These are phyloP conservation scores for Licmophora abbreviata DNA, from an alignment of 108 stramenopile species.

Conservation along the genomic window DNA sequence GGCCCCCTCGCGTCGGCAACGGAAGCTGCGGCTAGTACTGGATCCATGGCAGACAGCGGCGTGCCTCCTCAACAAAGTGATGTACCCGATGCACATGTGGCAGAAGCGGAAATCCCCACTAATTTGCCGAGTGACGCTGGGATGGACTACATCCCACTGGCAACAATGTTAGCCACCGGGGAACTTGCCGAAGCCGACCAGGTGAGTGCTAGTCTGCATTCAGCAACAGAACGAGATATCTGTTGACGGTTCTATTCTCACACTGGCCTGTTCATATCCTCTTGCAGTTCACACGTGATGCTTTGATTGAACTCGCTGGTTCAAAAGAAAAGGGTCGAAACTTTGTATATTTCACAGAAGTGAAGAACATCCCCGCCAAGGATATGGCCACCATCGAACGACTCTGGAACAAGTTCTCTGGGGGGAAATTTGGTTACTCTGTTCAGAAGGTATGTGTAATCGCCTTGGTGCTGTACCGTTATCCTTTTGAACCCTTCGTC, in stretches of 20 bases:
- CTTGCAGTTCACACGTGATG: slow-evolving; percentile 88
- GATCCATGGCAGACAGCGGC: slow-evolving; percentile 54
- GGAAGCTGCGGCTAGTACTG: slow-evolving; percentile 12
- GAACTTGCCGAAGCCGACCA: slow-evolving; percentile 86
- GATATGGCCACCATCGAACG: slow-evolving; percentile 94
- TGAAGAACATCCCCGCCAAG: slow-evolving; percentile 81
- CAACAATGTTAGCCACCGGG: slow-evolving; percentile 85
- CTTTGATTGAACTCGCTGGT: slow-evolving; percentile 85
- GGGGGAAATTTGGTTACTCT: slow-evolving; percentile 92
- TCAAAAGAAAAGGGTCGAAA: slow-evolving; percentile 79
- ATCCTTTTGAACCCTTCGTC: slow-evolving; percentile 3
- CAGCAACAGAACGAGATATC: too few relatives aligned
- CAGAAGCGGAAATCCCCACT: slow-evolving; percentile 67
- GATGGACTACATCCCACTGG: slow-evolving; percentile 89
- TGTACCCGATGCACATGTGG: slow-evolving; percentile 13
- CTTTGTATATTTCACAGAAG: slow-evolving; percentile 97
- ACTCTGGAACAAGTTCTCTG: slow-evolving; percentile 89
- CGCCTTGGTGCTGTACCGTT: neutral
- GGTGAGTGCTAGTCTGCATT: slow-evolving; percentile 46
- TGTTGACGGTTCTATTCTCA: slow-evolving; percentile 1
- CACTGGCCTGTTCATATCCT: neutral
- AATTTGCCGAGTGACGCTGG: slow-evolving; percentile 79
- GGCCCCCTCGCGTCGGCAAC: slow-evolving; percentile 1
- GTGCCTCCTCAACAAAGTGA: slow-evolving; percentile 41
- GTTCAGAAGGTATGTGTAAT: slow-evolving; percentile 78